Conservation (phyloP, 805 yeast genomes). For the Priceomyces medius region DNA sequence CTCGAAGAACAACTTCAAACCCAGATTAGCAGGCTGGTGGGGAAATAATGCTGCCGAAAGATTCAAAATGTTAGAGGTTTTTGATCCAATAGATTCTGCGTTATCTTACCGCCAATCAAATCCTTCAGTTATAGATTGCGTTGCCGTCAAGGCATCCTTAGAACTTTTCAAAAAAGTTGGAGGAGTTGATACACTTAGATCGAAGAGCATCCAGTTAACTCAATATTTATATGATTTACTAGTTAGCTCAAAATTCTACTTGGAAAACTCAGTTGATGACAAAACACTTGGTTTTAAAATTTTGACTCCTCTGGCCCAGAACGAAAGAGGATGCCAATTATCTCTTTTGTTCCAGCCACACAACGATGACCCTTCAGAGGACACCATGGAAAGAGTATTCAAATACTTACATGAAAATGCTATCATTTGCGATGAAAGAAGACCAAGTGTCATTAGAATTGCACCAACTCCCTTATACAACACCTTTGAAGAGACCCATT, state of each 20-base stretch:
- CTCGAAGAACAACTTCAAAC: conserved; percentile 36
- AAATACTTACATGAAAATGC: conserved; percentile 53
- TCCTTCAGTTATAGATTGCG: conserved; percentile 85
- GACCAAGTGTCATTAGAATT: conserved; percentile 87
- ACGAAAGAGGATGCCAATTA: conserved; percentile 77
- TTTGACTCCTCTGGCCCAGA: conserved; percentile 61
- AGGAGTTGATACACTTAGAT: conserved; percentile 58
- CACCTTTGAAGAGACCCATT: conserved; percentile 60
- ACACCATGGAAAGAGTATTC: conserved; percentile 63
- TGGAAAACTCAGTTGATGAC: conserved; percentile 18
- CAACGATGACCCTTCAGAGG: conserved; percentile 29
- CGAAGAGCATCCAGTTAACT: conserved; percentile 59
- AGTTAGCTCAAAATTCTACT: conserved; percentile 45
- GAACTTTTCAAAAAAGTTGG: conserved; percentile 59
- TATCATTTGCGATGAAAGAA: conserved; percentile 81
- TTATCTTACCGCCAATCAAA: conserved; percentile 86
- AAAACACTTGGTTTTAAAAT: conserved; percentile 53
- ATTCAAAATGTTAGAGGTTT: conserved; percentile 75
- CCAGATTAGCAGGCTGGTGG: conserved; percentile 97
- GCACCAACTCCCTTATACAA: conserved; percentile 88
- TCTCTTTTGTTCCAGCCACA: conserved; percentile 62
- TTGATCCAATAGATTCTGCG: conserved; percentile 83
- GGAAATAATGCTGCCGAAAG: conserved; percentile 73
- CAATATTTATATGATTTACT: conserved; percentile 52
- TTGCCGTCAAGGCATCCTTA: conserved; percentile 65